Conservation (phyloP, 352 stramenopile genomes). For the Globisporangium lucens region DNA sequence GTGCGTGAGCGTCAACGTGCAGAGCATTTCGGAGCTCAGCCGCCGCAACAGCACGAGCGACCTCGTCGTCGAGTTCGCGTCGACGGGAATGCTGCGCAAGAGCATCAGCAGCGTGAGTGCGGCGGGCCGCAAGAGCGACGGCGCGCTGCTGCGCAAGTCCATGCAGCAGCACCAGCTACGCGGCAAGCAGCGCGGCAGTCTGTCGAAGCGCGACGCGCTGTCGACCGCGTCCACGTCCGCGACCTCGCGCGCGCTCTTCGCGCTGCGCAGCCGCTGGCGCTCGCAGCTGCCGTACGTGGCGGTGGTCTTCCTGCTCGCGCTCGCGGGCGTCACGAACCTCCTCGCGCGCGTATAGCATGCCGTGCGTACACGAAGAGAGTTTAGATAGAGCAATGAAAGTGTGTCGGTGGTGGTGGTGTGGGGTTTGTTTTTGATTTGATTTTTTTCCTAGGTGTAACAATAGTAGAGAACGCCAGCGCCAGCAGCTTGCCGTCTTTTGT, state of each 20-base stretch:
- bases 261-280: slow-evolving; percentile 22
- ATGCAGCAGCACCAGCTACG: slow-evolving; percentile 2
- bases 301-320: slow-evolving; percentile 26
- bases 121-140: slow-evolving; percentile 17
- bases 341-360: slow-evolving; percentile 6
- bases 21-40: slow-evolving; percentile 36
- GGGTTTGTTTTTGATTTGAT: not conserved
- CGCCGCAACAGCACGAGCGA: slow-evolving; percentile 40
- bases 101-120: not conserved
- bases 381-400: not conserved
- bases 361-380: not conserved
- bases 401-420: not conserved
- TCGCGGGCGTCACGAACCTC: slow-evolving; percentile 30
- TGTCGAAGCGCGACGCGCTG: slow-evolving; percentile 1
- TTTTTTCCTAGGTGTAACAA: not conserved
- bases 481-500: not conserved
- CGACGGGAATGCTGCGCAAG: not conserved
- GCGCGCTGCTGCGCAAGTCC: slow-evolving; percentile 18
- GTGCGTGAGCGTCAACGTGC: slow-evolving; percentile 64
- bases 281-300: slow-evolving; percentile 30
- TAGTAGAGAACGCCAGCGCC: slow-evolving; percentile 1
- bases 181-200: not conserved
- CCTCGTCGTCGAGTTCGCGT: slow-evolving; percentile 19
- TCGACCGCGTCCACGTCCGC: not conserved
- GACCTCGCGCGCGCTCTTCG: slow-evolving; percentile 4